Conservation (phyloP, 2,329 filamentous ascomycete genomes). For the Hypoxylon sp. region DNA sequence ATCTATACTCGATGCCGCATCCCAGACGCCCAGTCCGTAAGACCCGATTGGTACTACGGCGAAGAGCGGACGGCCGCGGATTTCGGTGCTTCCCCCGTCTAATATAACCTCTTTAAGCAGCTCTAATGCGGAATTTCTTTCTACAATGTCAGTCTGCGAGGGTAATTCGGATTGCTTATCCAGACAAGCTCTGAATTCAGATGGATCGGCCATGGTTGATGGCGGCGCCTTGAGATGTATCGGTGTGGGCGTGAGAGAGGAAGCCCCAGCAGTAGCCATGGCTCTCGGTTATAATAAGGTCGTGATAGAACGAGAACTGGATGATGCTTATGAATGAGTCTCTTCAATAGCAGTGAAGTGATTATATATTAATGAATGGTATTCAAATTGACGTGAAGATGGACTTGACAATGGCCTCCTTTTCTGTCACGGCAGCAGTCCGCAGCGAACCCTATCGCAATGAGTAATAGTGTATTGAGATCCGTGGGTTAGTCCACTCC, state of each 20-base stretch:
- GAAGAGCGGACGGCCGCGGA: conserved; percentile 49
- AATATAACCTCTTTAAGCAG: conserved; percentile 54
- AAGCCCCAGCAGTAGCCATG: conserved; percentile 21
- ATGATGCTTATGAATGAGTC: not conserved
- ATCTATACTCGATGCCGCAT: conserved; percentile 67
- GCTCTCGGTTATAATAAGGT: not conserved
- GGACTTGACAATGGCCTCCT: too few relatives aligned
- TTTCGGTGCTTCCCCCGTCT: conserved; percentile 41
- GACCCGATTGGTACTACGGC: conserved; percentile 70
- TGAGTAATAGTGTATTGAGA: not conserved
- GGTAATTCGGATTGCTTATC: conserved; percentile 54
- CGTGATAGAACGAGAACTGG: not conserved
- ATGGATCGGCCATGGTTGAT: conserved; percentile 43
- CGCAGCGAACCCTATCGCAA: not conserved
- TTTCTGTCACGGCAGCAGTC: not conserved
- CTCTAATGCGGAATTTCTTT: conserved; percentile 54
- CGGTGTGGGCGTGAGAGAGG: conserved; percentile 40
- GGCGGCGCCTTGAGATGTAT: conserved; percentile 47
- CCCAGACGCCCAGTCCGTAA: conserved; percentile 70
- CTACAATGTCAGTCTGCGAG: conserved; percentile 51
- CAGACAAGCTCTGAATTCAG: conserved; percentile 51
- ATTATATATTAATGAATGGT: too few relatives aligned
- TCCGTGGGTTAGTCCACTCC: not conserved
- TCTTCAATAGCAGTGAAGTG: not conserved
- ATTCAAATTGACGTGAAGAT: too few relatives aligned